Conservation (phyloP, 306 rosid genomes). For the Vigna reflexopilosa region DNA sequence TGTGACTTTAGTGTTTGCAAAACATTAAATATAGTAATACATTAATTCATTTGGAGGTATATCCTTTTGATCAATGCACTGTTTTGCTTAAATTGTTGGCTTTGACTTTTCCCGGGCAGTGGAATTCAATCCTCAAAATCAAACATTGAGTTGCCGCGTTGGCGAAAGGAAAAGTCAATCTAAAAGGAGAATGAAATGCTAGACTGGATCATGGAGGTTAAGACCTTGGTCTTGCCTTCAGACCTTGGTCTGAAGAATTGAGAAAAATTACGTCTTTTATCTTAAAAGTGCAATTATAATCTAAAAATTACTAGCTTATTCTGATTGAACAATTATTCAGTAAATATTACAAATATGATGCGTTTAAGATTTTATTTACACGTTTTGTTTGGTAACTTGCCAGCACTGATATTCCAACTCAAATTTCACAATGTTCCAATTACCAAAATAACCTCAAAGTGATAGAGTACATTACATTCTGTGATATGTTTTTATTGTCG, state of each 20-base stretch:
- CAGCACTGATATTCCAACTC: neutral
- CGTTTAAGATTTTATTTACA: neutral
- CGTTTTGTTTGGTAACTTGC: neutral
- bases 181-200: neutral
- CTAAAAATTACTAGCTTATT: too few relatives aligned
- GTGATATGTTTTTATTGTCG: neutral
- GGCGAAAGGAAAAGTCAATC: neutral
- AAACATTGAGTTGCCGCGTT: neutral
- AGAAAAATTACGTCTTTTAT: too few relatives aligned
- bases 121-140: conserved; percentile 32
- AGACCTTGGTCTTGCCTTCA: neutral
- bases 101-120: conserved; percentile 35
- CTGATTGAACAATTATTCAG: too few relatives aligned
- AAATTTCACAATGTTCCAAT: neutral
- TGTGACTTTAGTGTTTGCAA: conserved; percentile 16
- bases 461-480: neutral
- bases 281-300: too few relatives aligned
- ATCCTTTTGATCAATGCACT: neutral
- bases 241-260: too few relatives aligned
- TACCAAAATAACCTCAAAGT: neutral
- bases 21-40: neutral
- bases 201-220: neutral
- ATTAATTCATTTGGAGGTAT: neutral
- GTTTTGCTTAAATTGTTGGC: neutral
- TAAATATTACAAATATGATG: neutral